phyloP scores from a whole-genome alignment of 2,329 filamentous ascomycete species.

The Fusarium denticulatum region DNA sequence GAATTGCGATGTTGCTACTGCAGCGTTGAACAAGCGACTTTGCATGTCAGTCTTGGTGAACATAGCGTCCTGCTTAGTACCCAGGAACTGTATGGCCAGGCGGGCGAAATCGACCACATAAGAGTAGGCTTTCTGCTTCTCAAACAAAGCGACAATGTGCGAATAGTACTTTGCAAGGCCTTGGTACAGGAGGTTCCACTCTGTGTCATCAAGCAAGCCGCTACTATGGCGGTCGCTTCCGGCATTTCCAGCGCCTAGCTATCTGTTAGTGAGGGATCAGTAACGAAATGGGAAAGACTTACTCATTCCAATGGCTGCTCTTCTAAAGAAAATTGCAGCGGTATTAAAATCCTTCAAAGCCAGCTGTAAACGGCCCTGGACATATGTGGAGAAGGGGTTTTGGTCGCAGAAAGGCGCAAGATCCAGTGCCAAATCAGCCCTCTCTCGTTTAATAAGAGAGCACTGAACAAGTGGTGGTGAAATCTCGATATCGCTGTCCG shows the following conservation, averaged over 20 bases:
- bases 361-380: slow-evolving; percentile 83
- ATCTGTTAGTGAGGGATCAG: slow-evolving; percentile 41
- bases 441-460: slow-evolving; percentile 66
- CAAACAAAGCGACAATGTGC: slow-evolving; percentile 85
- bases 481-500: slow-evolving; percentile 73
- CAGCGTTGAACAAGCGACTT: slow-evolving; percentile 83
- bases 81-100: slow-evolving; percentile 74
- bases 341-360: slow-evolving; percentile 76
- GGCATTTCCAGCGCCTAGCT: slow-evolving; percentile 57
- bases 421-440: slow-evolving; percentile 68
- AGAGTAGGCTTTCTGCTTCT: slow-evolving; percentile 78
- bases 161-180: slow-evolving; percentile 87
- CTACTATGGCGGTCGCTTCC: slow-evolving; percentile 64
- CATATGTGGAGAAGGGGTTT: slow-evolving; percentile 76
- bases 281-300: slow-evolving; percentile 52
- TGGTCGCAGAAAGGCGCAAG: slow-evolving; percentile 65
- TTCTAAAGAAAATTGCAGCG: slow-evolving; percentile 81
- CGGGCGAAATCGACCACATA: slow-evolving; percentile 86
- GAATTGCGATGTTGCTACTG: slow-evolving; percentile 81
- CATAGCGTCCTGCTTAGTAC: slow-evolving; percentile 44
- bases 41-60: slow-evolving; percentile 76
- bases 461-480: slow-evolving; percentile 69
- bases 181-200: slow-evolving; percentile 74
- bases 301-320: slow-evolving; percentile 85
- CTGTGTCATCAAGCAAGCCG: slow-evolving; percentile 78